Base-by-base conservation (phyloP, 106 monocot species). In the Dendrobium officinale region DNA sequence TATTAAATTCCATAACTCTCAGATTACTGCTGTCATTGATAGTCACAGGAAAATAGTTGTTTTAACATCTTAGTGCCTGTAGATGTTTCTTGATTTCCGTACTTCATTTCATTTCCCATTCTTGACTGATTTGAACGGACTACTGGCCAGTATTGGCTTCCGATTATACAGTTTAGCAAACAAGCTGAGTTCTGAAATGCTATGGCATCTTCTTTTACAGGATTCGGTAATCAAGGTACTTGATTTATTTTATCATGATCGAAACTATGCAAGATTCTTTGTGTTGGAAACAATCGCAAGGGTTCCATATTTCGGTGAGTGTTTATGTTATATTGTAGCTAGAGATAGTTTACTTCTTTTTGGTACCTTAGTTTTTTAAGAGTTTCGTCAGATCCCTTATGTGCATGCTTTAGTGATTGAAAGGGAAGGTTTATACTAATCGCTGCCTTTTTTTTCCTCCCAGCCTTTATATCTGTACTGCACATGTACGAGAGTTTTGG, bases 401-500 rank as follows among this genome's bases (percentile, higher is more conserved):
- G 61, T 17, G 15, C 40, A 31, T 56, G 37, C 42, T 44, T 44
- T 76, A 47, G 37, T 82, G 37, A 22, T 31, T 20, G 33, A 75
- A 42, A 20, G 20, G 4, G 3, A 59, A 4, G n/a, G 18, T 72
- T 16, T 33, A 51, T 67, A 31, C 9, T 67, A 55, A 67, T 8
- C 15, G 11, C 16, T 16, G 19, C 61, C 10, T 44, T 72, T 33
- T 2, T 83, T 51, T 41, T 27, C 27, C 9, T 44, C 19, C 48
- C 85, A 99, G 99, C 95, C 24, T 99, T 99, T 84, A 95, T 93
- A 86, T 99, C 99, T 77, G 95, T 99, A 85, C 78, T 99, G 73
- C 99, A 95, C 86, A 31, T 95, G 87, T 99, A 99, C 82, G 99
- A 99, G 82, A 99, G 90, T 81, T 93, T 89, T 87, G 99, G 99